Evolutionary conservation across 257 asterid species (phyloP).

Genomic region (Cinchona pubescens): DNA sequence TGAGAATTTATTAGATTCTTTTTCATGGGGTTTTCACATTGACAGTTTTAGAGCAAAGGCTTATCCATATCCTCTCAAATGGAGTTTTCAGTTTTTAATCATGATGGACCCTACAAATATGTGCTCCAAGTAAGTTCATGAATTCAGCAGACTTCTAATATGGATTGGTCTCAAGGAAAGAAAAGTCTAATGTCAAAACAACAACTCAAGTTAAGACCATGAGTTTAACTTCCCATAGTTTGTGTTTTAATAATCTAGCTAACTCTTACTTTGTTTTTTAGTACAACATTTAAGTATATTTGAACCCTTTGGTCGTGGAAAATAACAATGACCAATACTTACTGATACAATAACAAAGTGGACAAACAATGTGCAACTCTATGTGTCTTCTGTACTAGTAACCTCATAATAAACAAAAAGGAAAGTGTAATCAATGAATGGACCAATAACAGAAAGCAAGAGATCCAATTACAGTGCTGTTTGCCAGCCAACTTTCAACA

Average conservation of each 20-base stretch:
- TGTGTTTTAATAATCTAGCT: not conserved
- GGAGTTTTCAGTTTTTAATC: slow-evolving; percentile 1
- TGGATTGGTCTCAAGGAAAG: slow-evolving; percentile 3
- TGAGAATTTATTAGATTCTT: not conserved
- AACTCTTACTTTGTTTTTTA: not conserved
- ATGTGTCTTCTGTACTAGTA: not conserved
- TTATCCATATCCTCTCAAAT: slow-evolving; percentile 7
- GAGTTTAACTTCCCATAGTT: not conserved
- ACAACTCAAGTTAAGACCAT: not conserved
- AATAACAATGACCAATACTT: too few species aligned
- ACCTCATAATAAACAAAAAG: not conserved
- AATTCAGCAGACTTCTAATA: not conserved
- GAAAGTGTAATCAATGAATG: not conserved
- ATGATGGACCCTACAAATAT: not conserved
- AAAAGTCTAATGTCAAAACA: slow-evolving; percentile 1
- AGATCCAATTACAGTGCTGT: not conserved
- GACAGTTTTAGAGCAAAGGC: not conserved
- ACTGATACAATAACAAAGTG: not conserved
- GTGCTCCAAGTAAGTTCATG: slow-evolving; percentile 3
- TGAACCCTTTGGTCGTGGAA: not conserved
- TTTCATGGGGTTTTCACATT: slow-evolving; percentile 7
- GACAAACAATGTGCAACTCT: not conserved
- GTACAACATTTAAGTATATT: not conserved
- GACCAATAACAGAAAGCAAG: not conserved
- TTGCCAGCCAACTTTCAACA: not conserved